Conservation (phyloP, 2,329 filamentous ascomycete species). For the Sclerotinia nivalis region DNA sequence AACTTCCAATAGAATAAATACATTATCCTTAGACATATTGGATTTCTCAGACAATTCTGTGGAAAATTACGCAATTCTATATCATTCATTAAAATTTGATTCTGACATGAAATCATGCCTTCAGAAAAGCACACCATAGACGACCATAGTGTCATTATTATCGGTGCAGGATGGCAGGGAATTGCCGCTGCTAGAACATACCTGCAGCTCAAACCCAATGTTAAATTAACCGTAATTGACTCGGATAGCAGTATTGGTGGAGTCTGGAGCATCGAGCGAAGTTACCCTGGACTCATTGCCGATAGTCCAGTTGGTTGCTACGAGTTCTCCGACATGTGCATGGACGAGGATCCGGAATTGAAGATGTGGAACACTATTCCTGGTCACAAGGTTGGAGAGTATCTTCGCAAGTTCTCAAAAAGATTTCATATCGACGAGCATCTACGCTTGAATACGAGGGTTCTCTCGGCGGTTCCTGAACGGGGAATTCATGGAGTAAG, state of each 20-base stretch:
- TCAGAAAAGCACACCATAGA: neutral
- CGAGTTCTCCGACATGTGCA: constrained; percentile 70
- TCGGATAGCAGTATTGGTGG: constrained; percentile 59
- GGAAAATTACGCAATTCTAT: neutral
- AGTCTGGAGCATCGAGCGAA: constrained; percentile 65
- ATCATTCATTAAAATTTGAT: neutral
- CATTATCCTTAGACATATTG: neutral
- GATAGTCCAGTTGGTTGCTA: constrained; percentile 73
- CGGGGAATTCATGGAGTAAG: neutral
- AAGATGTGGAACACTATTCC: constrained; percentile 24
- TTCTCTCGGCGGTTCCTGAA: constrained; percentile 13
- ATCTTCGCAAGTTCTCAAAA: constrained; percentile 28
- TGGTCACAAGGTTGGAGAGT: constrained; percentile 25
- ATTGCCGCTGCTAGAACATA: constrained; percentile 62
- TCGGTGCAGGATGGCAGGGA: constrained; percentile 51
- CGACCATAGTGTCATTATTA: constrained; percentile 19
- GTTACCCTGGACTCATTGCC: constrained; percentile 67
- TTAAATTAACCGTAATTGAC: constrained; percentile 60
- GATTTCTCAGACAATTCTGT: neutral
- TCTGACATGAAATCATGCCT: neutral
- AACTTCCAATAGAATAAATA: too few species aligned
- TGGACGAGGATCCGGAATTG: constrained; percentile 25
- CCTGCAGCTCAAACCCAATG: constrained; percentile 55
- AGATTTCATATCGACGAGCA: constrained; percentile 24
- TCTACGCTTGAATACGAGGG: constrained; percentile 47